A percentile compares a stretch with the other conserved stretches of the same genome.
Evolutionary conservation across 1,139 yeast genomes (phyloP).

Genomic region (Hemisphaericaspora xylofermentans): DNA sequence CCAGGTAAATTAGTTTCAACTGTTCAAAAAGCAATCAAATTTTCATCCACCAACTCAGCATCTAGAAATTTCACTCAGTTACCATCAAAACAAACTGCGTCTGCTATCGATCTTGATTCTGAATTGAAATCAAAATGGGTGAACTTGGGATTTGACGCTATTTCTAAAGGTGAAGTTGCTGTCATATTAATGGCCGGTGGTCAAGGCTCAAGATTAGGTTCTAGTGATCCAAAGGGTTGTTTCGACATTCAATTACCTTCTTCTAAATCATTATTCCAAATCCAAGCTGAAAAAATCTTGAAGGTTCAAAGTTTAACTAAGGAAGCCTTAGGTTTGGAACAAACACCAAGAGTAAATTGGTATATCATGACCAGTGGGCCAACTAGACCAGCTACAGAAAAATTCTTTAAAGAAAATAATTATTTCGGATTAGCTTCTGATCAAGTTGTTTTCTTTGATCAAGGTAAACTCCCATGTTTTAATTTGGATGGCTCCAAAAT

Average conservation of each 20-base stretch:
- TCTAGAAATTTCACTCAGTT: slow-evolving; percentile 48
- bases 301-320: slow-evolving; percentile 55
- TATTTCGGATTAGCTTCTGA: slow-evolving; percentile 66
- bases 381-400: slow-evolving; percentile 74
- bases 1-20: slow-evolving; percentile 43
- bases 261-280: slow-evolving; percentile 77
- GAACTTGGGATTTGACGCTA: slow-evolving; percentile 63
- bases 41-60: slow-evolving; percentile 34
- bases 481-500: slow-evolving; percentile 68
- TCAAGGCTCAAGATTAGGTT: slow-evolving; percentile 94
- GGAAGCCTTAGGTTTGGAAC: slow-evolving; percentile 21
- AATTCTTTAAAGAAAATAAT: slow-evolving; percentile 56
- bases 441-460: slow-evolving; percentile 82
- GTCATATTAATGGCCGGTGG: slow-evolving; percentile 96
- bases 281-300: slow-evolving; percentile 84
- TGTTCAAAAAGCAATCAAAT: slow-evolving; percentile 49
- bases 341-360: slow-evolving; percentile 58
- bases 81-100: slow-evolving; percentile 49
- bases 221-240: slow-evolving; percentile 90
- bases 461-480: slow-evolving; percentile 93
- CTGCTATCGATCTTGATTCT: slow-evolving; percentile 41
- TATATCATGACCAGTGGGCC: slow-evolving; percentile 97
- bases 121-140: slow-evolving; percentile 47
- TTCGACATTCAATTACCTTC: slow-evolving; percentile 86
- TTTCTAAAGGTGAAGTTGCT: slow-evolving; percentile 73